Evolutionary conservation across 192 early-diverging fungal species (phyloP), one percentile per base, ranked within the genome.

Genomic region (Linderina pennispora): DNA sequence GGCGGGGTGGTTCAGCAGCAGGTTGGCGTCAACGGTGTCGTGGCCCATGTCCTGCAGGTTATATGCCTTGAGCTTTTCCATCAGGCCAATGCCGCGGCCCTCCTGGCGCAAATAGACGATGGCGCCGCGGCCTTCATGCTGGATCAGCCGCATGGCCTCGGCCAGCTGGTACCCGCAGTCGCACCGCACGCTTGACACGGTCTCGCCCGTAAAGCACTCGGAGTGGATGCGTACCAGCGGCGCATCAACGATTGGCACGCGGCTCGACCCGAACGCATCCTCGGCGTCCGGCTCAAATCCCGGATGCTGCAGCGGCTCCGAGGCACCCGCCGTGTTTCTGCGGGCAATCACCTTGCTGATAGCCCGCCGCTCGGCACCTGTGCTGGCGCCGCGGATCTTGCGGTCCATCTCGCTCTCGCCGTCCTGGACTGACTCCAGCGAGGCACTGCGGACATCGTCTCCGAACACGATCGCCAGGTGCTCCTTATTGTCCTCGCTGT

Each of bases 131-230:
- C 89, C 86, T 48, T 87, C 89, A 19, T 55, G 52, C 45, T 87
- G 83, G 68, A 98, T 96, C 44, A 84, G 61, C 34, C 82, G 68
- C 89, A 95, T 94, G 0, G 94, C 88, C 57, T 87, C 85, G 41
- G 92, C 83, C 43, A 98, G 73, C 57, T 97, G 94, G 50, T 92
- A 91, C 11, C 86, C 91, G 69, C 95, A 98, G 64, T 98, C 95
- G 53, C 95, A 98, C 8, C 95, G 79, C 43, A 80, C 80, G 8
- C 87, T 90, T 17, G 87, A 83, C 3, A 96, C 81, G 0, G 90
- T 96, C 55, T 98, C 95, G 36, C 95, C 93, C 0, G 95, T 98
- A 49, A 94, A 96, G 56, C 95, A 98, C 55, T 90, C 92, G 0
- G 93, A 96, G 57, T 98, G 95, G 35, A 98, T 92, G 17, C 95